phyloP scores from a whole-genome alignment of 441 rosid genomes.

The Populus hybrid region DNA sequence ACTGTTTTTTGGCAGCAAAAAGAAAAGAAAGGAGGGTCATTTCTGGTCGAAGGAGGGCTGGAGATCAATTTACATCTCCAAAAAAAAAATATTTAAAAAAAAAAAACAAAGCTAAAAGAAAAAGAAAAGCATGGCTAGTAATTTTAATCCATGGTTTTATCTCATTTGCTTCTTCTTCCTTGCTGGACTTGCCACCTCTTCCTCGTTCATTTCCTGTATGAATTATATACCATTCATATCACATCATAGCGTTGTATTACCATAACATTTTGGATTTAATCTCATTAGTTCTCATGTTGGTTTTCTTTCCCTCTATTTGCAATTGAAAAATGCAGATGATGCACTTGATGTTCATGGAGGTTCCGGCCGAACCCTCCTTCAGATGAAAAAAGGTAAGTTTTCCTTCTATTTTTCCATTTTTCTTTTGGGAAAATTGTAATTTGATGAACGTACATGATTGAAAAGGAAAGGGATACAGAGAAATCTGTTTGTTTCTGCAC shows the following conservation, averaged over 20 bases:
- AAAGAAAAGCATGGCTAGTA: conserved; percentile 20
- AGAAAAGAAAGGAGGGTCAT: conserved; percentile 9
- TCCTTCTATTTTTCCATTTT: neutral
- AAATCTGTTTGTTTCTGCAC: neutral
- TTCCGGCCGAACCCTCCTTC: conserved; percentile 59
- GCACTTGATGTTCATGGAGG: conserved; percentile 30
- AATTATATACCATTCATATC: conserved; percentile 8
- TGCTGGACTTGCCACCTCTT: conserved; percentile 32
- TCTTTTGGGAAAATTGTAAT: neutral
- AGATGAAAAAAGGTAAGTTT: conserved; percentile 39
- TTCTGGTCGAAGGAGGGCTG: conserved; percentile 1
- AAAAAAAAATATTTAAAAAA: neutral
- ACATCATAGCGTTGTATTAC: neutral
- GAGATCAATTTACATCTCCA: conserved; percentile 38
- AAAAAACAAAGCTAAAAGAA: neutral
- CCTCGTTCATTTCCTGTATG: conserved; percentile 43
- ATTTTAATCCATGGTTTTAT: conserved; percentile 10
- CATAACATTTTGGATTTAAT: neutral
- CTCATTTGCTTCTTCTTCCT: conserved; percentile 29
- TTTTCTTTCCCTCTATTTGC: neutral
- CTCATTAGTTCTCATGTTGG: neutral
- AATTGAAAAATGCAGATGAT: conserved; percentile 41
- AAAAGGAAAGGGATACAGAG: conserved; percentile 6
- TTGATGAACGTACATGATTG: too few species aligned
- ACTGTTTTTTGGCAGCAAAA: neutral